phyloP scores from a whole-genome alignment of 768 basidiomycete species.

The Macrolepiota fuliginosa region DNA sequence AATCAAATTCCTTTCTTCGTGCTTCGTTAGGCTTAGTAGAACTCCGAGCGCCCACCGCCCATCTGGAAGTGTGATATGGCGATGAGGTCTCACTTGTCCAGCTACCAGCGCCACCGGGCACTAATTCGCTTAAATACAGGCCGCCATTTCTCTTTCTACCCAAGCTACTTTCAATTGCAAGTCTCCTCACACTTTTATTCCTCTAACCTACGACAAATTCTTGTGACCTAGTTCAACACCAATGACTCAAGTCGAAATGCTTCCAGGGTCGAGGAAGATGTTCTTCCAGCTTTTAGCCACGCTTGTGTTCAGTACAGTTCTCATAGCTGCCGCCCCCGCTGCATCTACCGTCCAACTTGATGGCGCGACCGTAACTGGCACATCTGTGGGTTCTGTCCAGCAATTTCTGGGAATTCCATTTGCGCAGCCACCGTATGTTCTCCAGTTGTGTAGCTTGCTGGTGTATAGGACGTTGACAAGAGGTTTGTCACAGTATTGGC shows the following conservation, averaged over 20 bases:
- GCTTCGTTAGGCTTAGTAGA: no score
- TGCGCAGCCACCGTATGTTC: conserved; percentile 48
- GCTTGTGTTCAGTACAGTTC: conserved; percentile 15
- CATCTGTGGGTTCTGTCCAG: conserved; percentile 25
- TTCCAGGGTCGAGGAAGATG: conserved; percentile 15
- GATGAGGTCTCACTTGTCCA: no score
- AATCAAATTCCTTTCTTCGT: no score
- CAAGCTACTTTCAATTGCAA: no score
- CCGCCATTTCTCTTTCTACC: no score
- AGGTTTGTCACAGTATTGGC: conserved; percentile 24
- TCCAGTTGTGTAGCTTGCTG: background rate
- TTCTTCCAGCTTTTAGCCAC: conserved; percentile 16
- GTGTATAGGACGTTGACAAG: background rate
- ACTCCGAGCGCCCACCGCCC: no score
- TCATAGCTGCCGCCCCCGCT: conserved; percentile 23
- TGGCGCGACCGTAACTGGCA: conserved; percentile 43
- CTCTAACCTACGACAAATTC: no score
- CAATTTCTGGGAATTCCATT: conserved; percentile 56
- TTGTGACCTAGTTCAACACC: no score
- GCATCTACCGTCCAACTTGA: conserved; percentile 39
- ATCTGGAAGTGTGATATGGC: no score
- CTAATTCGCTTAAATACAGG: no score
- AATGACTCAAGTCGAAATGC: background rate
- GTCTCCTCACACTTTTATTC: no score
- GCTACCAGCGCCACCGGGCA: no score